phyloP scores from a whole-genome alignment of 257 asterid species.

The Scutellaria barbata region DNA sequence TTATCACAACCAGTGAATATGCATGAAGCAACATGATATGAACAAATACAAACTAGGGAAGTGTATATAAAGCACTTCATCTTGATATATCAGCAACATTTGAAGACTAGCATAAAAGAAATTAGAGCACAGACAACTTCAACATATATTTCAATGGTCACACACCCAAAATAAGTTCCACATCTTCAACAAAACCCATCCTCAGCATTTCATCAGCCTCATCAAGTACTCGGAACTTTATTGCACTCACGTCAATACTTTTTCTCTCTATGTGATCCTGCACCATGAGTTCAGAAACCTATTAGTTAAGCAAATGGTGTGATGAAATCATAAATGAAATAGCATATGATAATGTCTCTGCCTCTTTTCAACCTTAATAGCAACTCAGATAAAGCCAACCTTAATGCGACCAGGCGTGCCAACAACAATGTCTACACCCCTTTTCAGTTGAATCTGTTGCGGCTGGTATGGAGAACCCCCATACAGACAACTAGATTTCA shows the following conservation, averaged over 20 bases:
- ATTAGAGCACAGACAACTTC: too few species aligned
- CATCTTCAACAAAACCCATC: slow-evolving; percentile 99
- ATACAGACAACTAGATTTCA: slow-evolving; percentile 78
- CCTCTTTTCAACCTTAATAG: too few species aligned
- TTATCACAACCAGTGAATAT: slow-evolving; percentile 1
- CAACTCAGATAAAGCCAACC: slow-evolving; percentile 43
- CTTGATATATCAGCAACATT: background rate
- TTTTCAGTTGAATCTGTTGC: slow-evolving; percentile 62
- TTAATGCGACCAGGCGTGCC: slow-evolving; percentile 97
- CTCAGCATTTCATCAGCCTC: slow-evolving; percentile 99
- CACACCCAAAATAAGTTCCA: slow-evolving; percentile 92
- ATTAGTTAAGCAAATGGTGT: background rate
- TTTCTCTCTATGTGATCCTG: slow-evolving; percentile 93
- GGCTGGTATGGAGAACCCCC: slow-evolving; percentile 80
- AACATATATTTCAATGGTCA: background rate
- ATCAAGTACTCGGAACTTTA: slow-evolving; percentile 93
- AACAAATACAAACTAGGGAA: slow-evolving; percentile 1
- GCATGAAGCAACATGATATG: background rate
- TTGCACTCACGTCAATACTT: slow-evolving; percentile 69
- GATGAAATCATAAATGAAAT: background rate
- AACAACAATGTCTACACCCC: slow-evolving; percentile 86
- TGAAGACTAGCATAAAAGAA: background rate
- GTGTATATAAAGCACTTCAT: too few species aligned
- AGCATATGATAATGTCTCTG: background rate
- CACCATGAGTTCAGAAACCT: slow-evolving; percentile 24